A percentile compares a stretch with the other conserved stretches of the same genome.
phyloP scores from a whole-genome alignment of 2,329 filamentous ascomycete species.

The Microascus cirrosus region DNA sequence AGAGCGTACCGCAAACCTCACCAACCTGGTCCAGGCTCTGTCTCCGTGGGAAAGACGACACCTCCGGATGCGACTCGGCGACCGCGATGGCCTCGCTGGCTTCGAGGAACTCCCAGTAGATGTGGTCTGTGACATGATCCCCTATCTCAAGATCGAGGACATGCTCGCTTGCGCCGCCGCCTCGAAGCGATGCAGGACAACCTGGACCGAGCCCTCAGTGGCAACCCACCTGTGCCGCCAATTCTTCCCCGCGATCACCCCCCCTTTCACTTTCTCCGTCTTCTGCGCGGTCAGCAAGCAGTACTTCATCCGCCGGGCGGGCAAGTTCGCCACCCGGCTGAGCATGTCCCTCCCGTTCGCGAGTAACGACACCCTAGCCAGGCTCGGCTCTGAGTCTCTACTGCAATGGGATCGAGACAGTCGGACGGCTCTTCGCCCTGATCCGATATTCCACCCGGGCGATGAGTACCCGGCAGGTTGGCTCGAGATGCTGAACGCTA shows the following conservation, averaged over 20 bases:
- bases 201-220: conserved; percentile 14
- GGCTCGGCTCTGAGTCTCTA: neutral
- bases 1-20: neutral
- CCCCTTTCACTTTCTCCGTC: neutral
- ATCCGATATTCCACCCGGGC: neutral
- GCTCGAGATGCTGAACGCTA: neutral
- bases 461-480: neutral
- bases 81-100: neutral
- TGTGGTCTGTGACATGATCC: conserved; percentile 13
- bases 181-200: conserved; percentile 13
- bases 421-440: neutral
- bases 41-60: neutral
- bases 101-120: conserved; percentile 14
- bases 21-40: neutral
- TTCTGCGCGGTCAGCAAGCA: neutral
- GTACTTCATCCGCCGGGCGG: neutral
- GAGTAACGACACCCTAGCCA: neutral
- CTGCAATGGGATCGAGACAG: neutral
- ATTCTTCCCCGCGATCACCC: conserved; percentile 15
- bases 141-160: conserved; percentile 13
- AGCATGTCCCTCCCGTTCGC: neutral
- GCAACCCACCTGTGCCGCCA: conserved; percentile 9
- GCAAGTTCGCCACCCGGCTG: neutral
- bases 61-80: neutral
- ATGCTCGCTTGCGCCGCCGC: conserved; percentile 14